These are phyloP conservation scores for Macrolepiota dolichaula DNA, from an alignment of 768 basidiomycete species.

Conservation along the genomic window DNA sequence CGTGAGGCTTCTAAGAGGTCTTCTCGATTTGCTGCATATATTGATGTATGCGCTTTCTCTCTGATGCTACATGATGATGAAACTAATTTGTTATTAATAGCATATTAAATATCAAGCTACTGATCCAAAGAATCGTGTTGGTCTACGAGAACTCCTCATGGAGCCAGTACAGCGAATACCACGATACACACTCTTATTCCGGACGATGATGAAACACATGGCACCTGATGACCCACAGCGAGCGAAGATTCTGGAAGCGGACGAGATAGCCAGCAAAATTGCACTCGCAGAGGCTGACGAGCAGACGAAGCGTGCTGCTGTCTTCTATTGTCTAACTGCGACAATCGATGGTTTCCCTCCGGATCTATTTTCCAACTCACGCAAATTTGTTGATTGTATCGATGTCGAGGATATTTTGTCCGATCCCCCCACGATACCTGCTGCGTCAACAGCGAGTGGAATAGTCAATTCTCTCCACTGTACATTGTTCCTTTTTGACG, in stretches of 20 bases:
- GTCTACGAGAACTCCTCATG: conserved; percentile 88
- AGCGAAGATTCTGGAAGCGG: conserved; percentile 75
- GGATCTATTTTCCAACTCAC: conserved; percentile 81
- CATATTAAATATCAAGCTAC: conserved; percentile 82
- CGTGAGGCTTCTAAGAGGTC: conserved; percentile 76
- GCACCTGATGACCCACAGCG: conserved; percentile 73
- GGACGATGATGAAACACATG: conserved; percentile 92
- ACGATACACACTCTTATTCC: conserved; percentile 89
- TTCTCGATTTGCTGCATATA: conserved; percentile 79
- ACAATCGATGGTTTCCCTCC: conserved; percentile 92
- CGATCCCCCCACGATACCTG: conserved; percentile 46
- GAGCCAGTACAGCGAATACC: conserved; percentile 97
- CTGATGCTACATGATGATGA: conserved; percentile 7
- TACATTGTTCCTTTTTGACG: conserved; percentile 91
- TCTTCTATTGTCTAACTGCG: conserved; percentile 80
- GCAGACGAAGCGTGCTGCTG: conserved; percentile 83
- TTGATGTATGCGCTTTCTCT: conserved; percentile 62
- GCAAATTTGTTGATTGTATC: conserved; percentile 87
- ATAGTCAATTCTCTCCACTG: conserved; percentile 63
- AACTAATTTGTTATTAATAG: conserved; percentile 33
- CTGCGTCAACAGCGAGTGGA: conserved; percentile 36
- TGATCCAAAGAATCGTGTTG: conserved; percentile 76
- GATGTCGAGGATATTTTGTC: conserved; percentile 82
- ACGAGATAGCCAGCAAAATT: conserved; percentile 85
- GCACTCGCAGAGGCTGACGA: conserved; percentile 91